Evolutionary conservation across 2,329 filamentous ascomycete genomes (phyloP), one percentile per base, ranked within the genome.

Genomic region (Beauveria sp.): DNA sequence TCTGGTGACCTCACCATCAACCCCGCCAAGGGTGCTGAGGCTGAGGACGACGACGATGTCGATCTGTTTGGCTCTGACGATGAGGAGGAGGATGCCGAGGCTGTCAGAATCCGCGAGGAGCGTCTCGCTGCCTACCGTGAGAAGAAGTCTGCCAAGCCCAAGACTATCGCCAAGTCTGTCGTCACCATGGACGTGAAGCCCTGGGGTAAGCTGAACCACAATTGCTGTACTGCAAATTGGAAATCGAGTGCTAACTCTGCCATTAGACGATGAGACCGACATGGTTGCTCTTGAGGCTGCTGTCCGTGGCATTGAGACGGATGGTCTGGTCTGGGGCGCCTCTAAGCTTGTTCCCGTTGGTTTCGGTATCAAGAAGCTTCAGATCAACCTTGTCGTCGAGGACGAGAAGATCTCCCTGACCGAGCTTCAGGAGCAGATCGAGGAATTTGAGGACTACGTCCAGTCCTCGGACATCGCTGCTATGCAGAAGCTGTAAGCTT

Each of bases 321-420:
- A 98, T 55, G 95, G 95, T 80, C 90, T 99, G 65, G 87, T 96
- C 66, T 99, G 95, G 95, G 93, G 93, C 86, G 86, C 83, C 67
- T 93, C 90, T 77, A 90, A 95, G 84, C 82, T 96, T 67, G 88
- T 96, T 58, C 77, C 93, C 68, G 88, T 99, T 71, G 93, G 93
- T 73, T 99, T 91, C 84, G 95, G 95, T 84, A 96, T 99, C 84
- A 95, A 90, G 85, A 98, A 98, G 86, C 87, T 99, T 66, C 93
- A 98, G 86, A 96, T 99, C 83, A 98, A 91, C 88, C 79, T 98
- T 70, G 92, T 98, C 70, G 82, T 98, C 67, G 95, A 98, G 84
- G 95, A 99, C 76, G 93, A 98, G 68, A 97, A 97, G 86, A 78
- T 99, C 74, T 93, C 90, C 68, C 77, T 90, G 67, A 85, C 88